Conservation (phyloP, 768 basidiomycete genomes). For the Collybiopsis luxurians region DNA sequence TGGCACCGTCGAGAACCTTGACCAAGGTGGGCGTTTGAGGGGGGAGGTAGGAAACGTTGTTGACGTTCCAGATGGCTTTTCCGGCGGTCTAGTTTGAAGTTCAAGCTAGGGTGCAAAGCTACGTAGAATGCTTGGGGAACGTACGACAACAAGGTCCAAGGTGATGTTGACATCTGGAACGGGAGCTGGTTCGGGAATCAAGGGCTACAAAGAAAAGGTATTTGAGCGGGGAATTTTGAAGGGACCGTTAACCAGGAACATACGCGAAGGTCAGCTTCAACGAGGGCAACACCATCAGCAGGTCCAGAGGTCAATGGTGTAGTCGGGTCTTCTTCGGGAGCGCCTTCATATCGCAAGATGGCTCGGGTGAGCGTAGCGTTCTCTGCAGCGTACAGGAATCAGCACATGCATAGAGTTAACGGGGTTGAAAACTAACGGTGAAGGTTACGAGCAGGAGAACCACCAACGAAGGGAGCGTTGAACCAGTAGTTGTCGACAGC, state of each 20-base stretch:
- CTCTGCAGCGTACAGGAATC: slow-evolving; percentile 14
- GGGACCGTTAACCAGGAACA: no score
- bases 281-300: not conserved
- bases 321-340: slow-evolving; percentile 29
- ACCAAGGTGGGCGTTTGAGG: slow-evolving; percentile 22
- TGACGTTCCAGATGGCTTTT: slow-evolving; percentile 28
- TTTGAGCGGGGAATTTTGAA: no score
- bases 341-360: slow-evolving; percentile 38
- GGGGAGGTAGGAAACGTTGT: slow-evolving; percentile 25
- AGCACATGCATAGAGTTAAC: no score
- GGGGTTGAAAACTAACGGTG: no score
- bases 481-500: slow-evolving; percentile 39
- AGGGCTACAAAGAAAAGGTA: slow-evolving; percentile 3
- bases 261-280: slow-evolving; percentile 9
- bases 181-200: slow-evolving; percentile 15
- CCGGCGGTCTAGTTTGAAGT: slow-evolving; percentile 18
- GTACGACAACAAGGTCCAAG: slow-evolving; percentile 20
- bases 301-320: slow-evolving; percentile 24
- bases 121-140: no score
- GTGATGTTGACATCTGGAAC: slow-evolving; percentile 21
- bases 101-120: no score
- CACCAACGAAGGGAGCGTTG: slow-evolving; percentile 22
- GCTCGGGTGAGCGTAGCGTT: slow-evolving; percentile 28
- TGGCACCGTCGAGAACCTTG: slow-evolving; percentile 34
- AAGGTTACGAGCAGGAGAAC: slow-evolving; percentile 17